Base-by-base conservation (phyloP, 1,284 basidiomycete species). In the Entoloma clypeatum region DNA sequence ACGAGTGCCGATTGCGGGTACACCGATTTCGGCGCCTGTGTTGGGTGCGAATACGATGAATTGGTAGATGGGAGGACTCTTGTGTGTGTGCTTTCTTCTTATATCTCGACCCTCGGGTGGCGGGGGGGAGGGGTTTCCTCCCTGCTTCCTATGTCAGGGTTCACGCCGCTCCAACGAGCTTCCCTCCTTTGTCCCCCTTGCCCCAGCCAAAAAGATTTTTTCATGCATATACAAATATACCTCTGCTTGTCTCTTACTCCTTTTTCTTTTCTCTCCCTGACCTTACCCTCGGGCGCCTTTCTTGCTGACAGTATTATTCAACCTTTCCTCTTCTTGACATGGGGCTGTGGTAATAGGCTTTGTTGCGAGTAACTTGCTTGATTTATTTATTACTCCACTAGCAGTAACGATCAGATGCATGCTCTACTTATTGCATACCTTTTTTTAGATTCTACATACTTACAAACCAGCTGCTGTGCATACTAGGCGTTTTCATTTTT, bases 1-100 rank as follows among this genome's bases (percentile, higher is more conserved):
- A 31, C 65, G 76, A 49, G 54, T 68, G 17, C 69, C 79, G 7
- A 69, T 59, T 19, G 63, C 73, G 14, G n/a, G n/a, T n/a, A n/a
- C n/a, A n/a, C n/a, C n/a, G n/a, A 86, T 86, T 45, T 81, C 78
- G 1, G 74, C 79, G 32, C 82, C 83, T 10, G 73, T 85, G 43
- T 57, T 86, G 62, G 66, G 71, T 52, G 78, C 83, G 62, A 86
- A 76, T 59, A 86, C 75, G 51, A 76, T 86, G 74, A 83, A 84
- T 56, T 86, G 80, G 81, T 85, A 64, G 34, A 22, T n/a, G n/a
- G n/a, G n/a, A n/a, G n/a, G n/a, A n/a, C n/a, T n/a, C n/a, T n/a
- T n/a, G n/a, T n/a, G n/a, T n/a, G n/a, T n/a, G n/a, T 17, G 5
- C 9, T 11, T 4, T 11, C 16, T 24, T n/a, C 21, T 23, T 6